Evolutionary conservation across 1,284 basidiomycete species (phyloP).

Genomic region (Ganoderma sinense): DNA sequence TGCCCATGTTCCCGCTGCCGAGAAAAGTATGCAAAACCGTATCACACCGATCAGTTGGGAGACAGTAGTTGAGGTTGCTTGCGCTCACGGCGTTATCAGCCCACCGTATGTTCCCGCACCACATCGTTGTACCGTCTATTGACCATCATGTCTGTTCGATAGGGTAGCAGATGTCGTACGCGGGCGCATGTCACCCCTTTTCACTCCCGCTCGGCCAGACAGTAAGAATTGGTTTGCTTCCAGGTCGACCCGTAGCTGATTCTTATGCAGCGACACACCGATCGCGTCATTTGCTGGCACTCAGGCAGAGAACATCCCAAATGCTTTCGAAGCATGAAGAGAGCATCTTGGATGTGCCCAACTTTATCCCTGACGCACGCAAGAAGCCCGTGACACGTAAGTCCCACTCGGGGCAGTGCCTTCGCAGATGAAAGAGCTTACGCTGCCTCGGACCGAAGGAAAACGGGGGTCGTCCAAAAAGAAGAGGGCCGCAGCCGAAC

Average conservation of each 20-base stretch:
- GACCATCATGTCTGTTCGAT: background rate
- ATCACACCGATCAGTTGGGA: conserved; percentile 60
- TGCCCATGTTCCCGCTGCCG: conserved; percentile 52
- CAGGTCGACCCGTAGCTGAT: background rate
- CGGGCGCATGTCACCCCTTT: conserved; percentile 32
- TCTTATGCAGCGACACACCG: conserved; percentile 22
- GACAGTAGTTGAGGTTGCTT: conserved; percentile 52
- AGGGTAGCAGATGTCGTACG: conserved; percentile 33
- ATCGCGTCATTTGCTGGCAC: conserved; percentile 7
- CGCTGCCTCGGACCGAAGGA: background rate
- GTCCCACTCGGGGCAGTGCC: background rate
- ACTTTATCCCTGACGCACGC: background rate
- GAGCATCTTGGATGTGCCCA: conserved; percentile 9
- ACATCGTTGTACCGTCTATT: background rate
- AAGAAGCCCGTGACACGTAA: conserved; percentile 19
- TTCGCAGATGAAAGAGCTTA: too few relatives aligned
- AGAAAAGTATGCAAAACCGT: conserved; percentile 59
- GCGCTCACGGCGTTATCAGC: conserved; percentile 47
- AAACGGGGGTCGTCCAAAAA: conserved; percentile 33
- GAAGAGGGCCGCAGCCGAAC: conserved; percentile 7
- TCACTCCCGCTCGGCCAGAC: conserved; percentile 21
- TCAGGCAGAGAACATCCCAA: conserved; percentile 4
- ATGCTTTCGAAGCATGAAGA: conserved; percentile 25
- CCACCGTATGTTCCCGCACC: conserved; percentile 45
- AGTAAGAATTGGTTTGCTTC: conserved; percentile 19